These are phyloP conservation scores for Dorcoceras hygrometricum DNA, from an alignment of 257 asterid species.

Conservation along the genomic window DNA sequence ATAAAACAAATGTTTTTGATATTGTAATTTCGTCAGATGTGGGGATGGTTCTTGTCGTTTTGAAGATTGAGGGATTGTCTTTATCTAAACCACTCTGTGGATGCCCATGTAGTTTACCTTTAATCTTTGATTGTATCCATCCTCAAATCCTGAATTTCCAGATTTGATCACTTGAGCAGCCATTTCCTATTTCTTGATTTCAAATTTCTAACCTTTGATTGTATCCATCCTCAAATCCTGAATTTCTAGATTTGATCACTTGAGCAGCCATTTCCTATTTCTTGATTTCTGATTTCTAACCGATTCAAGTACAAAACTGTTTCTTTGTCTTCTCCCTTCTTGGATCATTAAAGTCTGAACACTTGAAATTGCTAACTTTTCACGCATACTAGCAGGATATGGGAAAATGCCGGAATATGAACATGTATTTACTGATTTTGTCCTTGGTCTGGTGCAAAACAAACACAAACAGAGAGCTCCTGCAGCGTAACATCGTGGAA, in stretches of 20 bases:
- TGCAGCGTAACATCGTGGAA: constrained; percentile 17
- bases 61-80: neutral
- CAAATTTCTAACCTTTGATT: neutral
- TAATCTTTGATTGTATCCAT: neutral
- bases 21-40: neutral
- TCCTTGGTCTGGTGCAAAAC: constrained; percentile 53
- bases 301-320: neutral
- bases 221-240: neutral
- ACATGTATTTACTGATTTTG: constrained; percentile 80
- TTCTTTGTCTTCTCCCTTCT: neutral
- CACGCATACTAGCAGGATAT: constrained; percentile 47
- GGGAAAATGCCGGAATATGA: constrained; percentile 94
- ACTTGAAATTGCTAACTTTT: neutral
- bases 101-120: neutral
- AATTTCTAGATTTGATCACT: too few species aligned
- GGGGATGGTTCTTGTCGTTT: neutral
- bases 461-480: constrained; percentile 31
- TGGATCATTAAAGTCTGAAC: neutral
- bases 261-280: neutral
- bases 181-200: neutral
- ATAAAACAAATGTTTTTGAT: neutral
- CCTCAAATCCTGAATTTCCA: neutral
- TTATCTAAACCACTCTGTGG: neutral
- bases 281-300: neutral
- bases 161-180: neutral